phyloP scores from a whole-genome alignment of 768 basidiomycete genomes.

The Amanita muscaria region DNA sequence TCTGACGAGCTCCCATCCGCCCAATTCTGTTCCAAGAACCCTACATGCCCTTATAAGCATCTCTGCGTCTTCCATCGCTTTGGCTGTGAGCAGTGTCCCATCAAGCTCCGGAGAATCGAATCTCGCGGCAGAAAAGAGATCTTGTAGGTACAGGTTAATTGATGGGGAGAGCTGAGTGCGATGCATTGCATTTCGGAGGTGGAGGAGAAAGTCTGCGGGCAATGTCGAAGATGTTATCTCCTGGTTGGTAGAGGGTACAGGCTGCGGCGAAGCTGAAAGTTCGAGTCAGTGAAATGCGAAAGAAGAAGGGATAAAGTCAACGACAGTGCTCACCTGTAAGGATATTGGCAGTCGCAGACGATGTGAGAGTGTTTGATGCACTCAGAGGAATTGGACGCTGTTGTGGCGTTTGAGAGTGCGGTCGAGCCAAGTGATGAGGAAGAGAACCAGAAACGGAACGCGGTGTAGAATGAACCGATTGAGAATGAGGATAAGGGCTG shows the following conservation, averaged over 20 bases:
- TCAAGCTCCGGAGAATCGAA: slow-evolving; percentile 59
- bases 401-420: neutral
- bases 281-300: neutral
- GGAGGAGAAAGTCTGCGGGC: slow-evolving; percentile 23
- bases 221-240: slow-evolving; percentile 10
- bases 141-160: slow-evolving; percentile 57
- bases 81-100: slow-evolving; percentile 54
- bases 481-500: neutral
- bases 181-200: slow-evolving; percentile 20
- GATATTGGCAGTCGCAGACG: neutral
- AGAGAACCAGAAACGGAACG: neutral
- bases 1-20: slow-evolving; percentile 48
- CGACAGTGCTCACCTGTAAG: neutral
- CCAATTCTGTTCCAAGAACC: slow-evolving; percentile 52
- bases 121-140: slow-evolving; percentile 66
- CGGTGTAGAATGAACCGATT: neutral
- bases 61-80: slow-evolving; percentile 53
- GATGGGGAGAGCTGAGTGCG: slow-evolving; percentile 39
- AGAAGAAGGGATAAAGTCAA: neutral
- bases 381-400: neutral
- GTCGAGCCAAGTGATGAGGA: neutral
- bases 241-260: neutral
- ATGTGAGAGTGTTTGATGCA: neutral
- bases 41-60: slow-evolving; percentile 60
- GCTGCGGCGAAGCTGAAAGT: neutral